Evolutionary conservation across 176 grass and related monocot species (phyloP).

Genomic region (Pontederia paniculata): DNA sequence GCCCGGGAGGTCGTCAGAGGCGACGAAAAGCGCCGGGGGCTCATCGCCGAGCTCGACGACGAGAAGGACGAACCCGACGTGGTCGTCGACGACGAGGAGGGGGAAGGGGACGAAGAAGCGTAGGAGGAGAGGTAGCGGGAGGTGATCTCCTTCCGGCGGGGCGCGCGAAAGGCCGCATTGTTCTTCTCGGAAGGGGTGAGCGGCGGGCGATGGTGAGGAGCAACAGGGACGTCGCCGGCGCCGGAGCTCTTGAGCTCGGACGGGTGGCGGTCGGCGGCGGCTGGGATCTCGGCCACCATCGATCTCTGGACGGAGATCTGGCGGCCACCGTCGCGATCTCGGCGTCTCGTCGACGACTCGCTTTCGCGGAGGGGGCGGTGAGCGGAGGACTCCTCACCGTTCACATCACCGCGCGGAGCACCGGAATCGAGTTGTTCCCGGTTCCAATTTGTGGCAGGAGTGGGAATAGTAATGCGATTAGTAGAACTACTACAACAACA

Average conservation of each 20-base stretch:
- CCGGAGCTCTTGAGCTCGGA: not conserved
- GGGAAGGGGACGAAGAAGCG: constrained; percentile 23
- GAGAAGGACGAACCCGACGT: constrained; percentile 21
- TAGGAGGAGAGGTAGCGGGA: constrained; percentile 33
- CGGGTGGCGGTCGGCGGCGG: not conserved
- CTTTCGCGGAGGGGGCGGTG: too few relatives aligned
- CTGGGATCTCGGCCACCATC: constrained; percentile 27
- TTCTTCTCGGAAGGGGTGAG: constrained; percentile 37
- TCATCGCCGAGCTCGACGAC: constrained; percentile 14
- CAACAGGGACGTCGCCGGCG: not conserved
- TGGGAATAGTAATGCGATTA: too few relatives aligned
- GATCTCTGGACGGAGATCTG: constrained; percentile 9
- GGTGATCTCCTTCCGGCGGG: constrained; percentile 29
- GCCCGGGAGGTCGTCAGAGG: constrained; percentile 23
- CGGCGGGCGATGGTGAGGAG: constrained; percentile 17
- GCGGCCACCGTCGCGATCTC: not conserved
- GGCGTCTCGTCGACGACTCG: too few relatives aligned
- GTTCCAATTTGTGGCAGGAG: too few relatives aligned
- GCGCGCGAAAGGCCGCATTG: constrained; percentile 18
- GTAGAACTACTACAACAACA: too few relatives aligned
- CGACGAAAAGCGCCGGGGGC: constrained; percentile 30
- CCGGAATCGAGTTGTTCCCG: too few relatives aligned
- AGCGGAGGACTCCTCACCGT: too few relatives aligned
- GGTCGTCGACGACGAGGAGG: constrained; percentile 24
- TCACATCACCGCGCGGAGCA: too few relatives aligned